A percentile compares a stretch with the other conserved stretches of the same genome.
Conservation (phyloP, 1,284 basidiomycete genomes). For the Fistulinella cinereoalba region DNA sequence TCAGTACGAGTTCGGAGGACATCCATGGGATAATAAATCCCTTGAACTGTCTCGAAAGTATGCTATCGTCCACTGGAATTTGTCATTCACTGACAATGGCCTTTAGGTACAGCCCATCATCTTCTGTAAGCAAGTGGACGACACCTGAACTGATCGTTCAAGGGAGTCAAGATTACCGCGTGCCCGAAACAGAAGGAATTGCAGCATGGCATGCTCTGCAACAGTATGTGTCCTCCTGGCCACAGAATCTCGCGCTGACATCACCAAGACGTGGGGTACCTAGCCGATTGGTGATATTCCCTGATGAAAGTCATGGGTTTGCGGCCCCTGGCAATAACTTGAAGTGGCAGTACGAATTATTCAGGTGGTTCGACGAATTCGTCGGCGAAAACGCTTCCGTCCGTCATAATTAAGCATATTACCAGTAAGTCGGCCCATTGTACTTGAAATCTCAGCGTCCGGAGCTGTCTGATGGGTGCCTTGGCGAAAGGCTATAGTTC, state of each 20-base stretch:
- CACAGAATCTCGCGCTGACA: neutral
- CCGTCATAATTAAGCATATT: no score
- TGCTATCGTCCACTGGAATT: conserved; percentile 12
- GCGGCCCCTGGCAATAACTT: conserved; percentile 73
- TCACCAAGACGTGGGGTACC: conserved; percentile 63
- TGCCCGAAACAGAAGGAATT: conserved; percentile 82
- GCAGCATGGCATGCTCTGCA: conserved; percentile 78
- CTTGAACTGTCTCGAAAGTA: conserved; percentile 57
- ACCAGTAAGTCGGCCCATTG: no score
- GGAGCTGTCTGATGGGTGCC: no score
- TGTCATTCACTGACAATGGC: neutral
- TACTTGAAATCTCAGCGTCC: no score
- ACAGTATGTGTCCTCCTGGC: conserved; percentile 57
- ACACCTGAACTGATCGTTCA: conserved; percentile 85
- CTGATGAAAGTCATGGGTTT: conserved; percentile 93
- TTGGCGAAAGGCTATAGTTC: no score
- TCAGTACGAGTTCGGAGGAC: conserved; percentile 81
- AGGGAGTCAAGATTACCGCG: conserved; percentile 81
- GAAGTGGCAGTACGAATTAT: conserved; percentile 87
- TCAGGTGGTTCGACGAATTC: conserved; percentile 82
- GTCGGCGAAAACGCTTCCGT: conserved; percentile 40
- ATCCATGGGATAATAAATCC: conserved; percentile 66
- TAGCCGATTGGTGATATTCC: conserved; percentile 84
- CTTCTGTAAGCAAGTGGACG: conserved; percentile 80
- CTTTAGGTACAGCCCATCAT: conserved; percentile 66